Conservation (phyloP, 2,329 filamentous ascomycete genomes). For the Nigrospora sphaerica region DNA sequence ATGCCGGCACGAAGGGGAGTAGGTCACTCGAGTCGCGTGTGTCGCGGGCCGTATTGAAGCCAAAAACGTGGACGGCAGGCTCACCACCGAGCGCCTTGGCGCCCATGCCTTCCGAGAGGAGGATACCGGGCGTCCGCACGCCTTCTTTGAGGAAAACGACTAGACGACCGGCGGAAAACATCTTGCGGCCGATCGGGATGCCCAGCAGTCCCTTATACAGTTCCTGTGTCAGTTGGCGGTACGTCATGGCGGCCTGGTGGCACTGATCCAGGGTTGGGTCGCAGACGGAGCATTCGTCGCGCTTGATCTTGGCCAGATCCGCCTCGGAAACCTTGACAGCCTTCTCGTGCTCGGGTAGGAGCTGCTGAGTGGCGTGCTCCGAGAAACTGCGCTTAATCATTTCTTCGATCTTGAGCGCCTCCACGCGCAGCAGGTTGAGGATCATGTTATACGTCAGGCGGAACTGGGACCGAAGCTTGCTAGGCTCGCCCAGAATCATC, state of each 20-base stretch:
- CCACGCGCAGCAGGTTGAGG: conserved; percentile 85
- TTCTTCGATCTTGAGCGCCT: conserved; percentile 96
- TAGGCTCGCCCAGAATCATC: conserved; percentile 95
- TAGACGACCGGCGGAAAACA: conserved; percentile 69
- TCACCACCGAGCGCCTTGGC: conserved; percentile 47
- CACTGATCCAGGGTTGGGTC: conserved; percentile 73
- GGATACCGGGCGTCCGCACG: conserved; percentile 71
- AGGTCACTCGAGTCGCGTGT: conserved; percentile 76
- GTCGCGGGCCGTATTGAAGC: conserved; percentile 62
- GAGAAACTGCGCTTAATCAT: conserved; percentile 99
- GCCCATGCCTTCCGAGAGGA: conserved; percentile 68
- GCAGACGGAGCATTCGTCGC: conserved; percentile 76
- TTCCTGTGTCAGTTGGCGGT: conserved; percentile 70
- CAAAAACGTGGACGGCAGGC: conserved; percentile 70
- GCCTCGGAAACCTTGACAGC: conserved; percentile 88
- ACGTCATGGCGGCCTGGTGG: conserved; percentile 76
- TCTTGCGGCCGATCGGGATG: conserved; percentile 76
- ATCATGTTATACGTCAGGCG: conserved; percentile 99
- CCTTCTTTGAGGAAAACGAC: conserved; percentile 83
- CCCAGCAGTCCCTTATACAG: conserved; percentile 68
- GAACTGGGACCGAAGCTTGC: conserved; percentile 93
- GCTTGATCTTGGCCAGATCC: conserved; percentile 82
- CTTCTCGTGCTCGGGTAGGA: conserved; percentile 92
- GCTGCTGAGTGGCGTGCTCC: conserved; percentile 91
- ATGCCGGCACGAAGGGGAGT: conserved; percentile 70